Evolutionary conservation across 352 stramenopile genomes (phyloP), one percentile per base, ranked within the genome.

Genomic region (Globisporangium apiculatum): DNA sequence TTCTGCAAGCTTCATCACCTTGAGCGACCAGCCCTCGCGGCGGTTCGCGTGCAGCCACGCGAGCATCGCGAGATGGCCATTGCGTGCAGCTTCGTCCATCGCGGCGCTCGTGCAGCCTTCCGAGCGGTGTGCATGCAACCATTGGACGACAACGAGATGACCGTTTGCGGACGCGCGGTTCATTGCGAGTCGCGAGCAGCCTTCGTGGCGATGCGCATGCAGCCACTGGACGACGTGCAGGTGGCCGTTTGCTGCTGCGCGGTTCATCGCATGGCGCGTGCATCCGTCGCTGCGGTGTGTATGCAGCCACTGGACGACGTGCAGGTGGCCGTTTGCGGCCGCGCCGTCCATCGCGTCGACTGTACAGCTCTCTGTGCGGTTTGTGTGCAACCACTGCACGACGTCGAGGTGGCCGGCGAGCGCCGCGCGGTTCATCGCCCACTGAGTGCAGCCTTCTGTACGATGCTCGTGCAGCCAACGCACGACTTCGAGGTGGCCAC

Each of bases 291-390:
- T 37, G 14, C 53, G 46, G 35, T 59, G 38, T 51, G 42, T 31
- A 31, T 62, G 57, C n/a, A 62, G 31, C 57, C 49, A 62, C 5
- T 47, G 8, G 24, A 62, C 40, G 11, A 62, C 41, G 17, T 31
- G 8, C 2, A 62, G 41, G 7, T 62, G 57, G 31, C 48, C 48
- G 11, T 41, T 31, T 31, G 24, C 24, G 24, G 24, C 24, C 24
- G 24, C 24, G 24, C 24, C 24, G 24, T 31, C 24, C 24, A 31
- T 31, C 24, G 24, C 24, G 24, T 31, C 24, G 24, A 31, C 24
- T 31, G 24, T 31, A 31, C 24, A 31, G 24, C 24, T 2, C 24
- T 31, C 24, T 31, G 24, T 31, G 24, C 24, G 24, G 24, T 31
- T 3, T 31, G 24, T 31, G 2, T 31, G 24, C 24, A 31, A 2